Evolutionary conservation across 176 grass and related monocot species (phyloP), one percentile per base, ranked within the genome.

Genomic region (Aegilops umbellulata): DNA sequence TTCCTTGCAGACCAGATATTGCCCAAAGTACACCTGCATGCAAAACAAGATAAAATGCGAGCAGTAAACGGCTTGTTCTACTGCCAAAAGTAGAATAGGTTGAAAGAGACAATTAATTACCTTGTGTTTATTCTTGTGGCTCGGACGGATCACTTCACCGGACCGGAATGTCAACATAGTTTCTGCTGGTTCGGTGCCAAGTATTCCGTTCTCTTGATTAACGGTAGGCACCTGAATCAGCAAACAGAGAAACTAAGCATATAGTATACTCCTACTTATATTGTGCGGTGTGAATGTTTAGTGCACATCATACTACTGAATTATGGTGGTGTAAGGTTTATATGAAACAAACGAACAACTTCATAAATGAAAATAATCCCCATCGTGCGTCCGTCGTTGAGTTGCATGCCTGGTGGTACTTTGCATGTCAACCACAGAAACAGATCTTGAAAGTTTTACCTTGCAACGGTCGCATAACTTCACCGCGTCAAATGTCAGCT

Each of bases 401-500:
- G 55, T 24, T 60, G 11, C 30, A 61, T 15, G 53, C 57, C 31
- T 19, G 24, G 6, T 65, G 10, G 2, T 46, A 44, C 47, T 51
- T 17, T 51, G 47, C 47, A 51, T 51, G 15, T 24, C 6, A 69
- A 29, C 7, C 23, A 62, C 65, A 35, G 8, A 36, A 82, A 8
- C 3, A 38, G 22, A 1, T 4, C 5, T 23, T 8, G 9, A 27
- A 77, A 27, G 4, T 36, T 71, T 87, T 93, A 95, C 95, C 95
- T 98, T 98, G 89, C 96, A 98, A 44, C 93, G 89, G 4, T 72
- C 16, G 29, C 96, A 98, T 84, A 98, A 86, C 78, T 94, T 95
- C 41, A 98, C 96, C 30, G 93, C 96, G 22, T 55, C 46, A 92
- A 98, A 98, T 55, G 87, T 92, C 70, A 95, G 65, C 49, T 86